Conservation (phyloP, 116 monocot species). For the Dioscorea cayenensis region DNA sequence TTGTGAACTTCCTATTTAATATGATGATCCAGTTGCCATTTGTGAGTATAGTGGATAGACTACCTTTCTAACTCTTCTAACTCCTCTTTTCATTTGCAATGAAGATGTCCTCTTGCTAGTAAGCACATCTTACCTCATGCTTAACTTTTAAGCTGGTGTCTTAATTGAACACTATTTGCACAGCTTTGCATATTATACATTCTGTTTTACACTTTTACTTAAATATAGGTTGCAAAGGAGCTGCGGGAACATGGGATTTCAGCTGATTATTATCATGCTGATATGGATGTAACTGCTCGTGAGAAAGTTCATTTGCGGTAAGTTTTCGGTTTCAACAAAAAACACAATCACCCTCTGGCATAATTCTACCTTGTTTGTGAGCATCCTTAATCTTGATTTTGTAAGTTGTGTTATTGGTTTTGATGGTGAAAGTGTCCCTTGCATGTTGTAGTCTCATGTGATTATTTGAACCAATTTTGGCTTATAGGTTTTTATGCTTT, state of each 20-base stretch:
- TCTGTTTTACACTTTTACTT: neutral
- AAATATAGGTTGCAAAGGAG: slow-evolving; percentile 80
- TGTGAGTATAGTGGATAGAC: too few relatives aligned
- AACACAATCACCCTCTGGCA: neutral
- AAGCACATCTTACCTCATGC: neutral
- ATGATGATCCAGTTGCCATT: too few relatives aligned
- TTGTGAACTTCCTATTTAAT: too few relatives aligned
- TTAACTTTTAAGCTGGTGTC: too few relatives aligned
- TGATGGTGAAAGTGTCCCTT: too few relatives aligned
- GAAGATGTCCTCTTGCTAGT: neutral
- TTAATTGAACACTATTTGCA: too few relatives aligned
- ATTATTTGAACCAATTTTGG: too few relatives aligned
- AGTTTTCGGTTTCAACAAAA: neutral
- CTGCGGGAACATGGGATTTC: slow-evolving; percentile 72
- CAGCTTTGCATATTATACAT: neutral
- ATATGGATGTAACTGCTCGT: slow-evolving; percentile 83
- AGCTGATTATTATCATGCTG: slow-evolving; percentile 95
- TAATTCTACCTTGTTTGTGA: neutral
- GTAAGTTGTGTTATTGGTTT: too few relatives aligned
- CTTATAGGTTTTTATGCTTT: too few relatives aligned
- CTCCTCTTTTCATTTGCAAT: neutral
- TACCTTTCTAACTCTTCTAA: too few relatives aligned
- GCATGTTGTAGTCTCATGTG: too few relatives aligned
- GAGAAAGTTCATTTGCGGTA: slow-evolving; percentile 91
- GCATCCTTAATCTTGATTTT: neutral